Conservation (phyloP, 2,329 filamentous ascomycete genomes). For the Myrmaecium sp. region DNA sequence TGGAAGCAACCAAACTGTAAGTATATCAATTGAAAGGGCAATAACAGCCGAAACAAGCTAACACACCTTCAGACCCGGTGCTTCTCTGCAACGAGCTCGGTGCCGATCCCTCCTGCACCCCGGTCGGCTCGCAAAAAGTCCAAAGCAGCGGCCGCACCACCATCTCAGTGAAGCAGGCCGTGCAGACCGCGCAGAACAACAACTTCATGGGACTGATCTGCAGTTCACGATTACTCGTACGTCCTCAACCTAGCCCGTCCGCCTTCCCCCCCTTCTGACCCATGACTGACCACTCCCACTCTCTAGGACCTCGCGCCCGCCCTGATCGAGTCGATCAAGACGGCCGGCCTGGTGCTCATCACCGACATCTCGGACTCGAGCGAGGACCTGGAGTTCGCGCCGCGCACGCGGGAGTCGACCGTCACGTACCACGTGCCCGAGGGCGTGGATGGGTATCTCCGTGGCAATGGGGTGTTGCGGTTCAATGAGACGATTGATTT, state of each 20-base stretch:
- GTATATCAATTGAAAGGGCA: slow-evolving; percentile 10
- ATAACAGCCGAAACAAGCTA: background rate
- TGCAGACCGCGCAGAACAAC: slow-evolving; percentile 82
- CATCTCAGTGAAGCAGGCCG: slow-evolving; percentile 85
- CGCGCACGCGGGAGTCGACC: slow-evolving; percentile 26
- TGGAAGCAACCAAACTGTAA: slow-evolving; percentile 97
- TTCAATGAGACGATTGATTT: slow-evolving; percentile 75
- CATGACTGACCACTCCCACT: slow-evolving; percentile 1
- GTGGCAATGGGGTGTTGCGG: slow-evolving; percentile 68
- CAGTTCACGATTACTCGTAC: slow-evolving; percentile 67
- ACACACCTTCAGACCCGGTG: slow-evolving; percentile 48
- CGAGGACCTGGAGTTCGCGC: slow-evolving; percentile 16
- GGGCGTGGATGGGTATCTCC: slow-evolving; percentile 75
- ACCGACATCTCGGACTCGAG: slow-evolving; percentile 58
- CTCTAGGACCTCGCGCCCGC: slow-evolving; percentile 77
- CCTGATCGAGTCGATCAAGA: slow-evolving; percentile 83
- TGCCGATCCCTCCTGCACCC: slow-evolving; percentile 31
- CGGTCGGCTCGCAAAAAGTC: slow-evolving; percentile 23
- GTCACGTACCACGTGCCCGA: slow-evolving; percentile 47
- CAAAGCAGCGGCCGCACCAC: slow-evolving; percentile 52
- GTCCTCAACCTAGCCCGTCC: slow-evolving; percentile 16
- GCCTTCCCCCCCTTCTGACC: background rate
- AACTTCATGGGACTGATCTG: slow-evolving; percentile 98
- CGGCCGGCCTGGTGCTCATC: slow-evolving; percentile 79
- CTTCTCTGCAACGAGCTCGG: slow-evolving; percentile 90